Evolutionary conservation across 2,329 filamentous ascomycete genomes (phyloP), one percentile per base, ranked within the genome.

Genomic region (Paraphoma chrysanthemicola): DNA sequence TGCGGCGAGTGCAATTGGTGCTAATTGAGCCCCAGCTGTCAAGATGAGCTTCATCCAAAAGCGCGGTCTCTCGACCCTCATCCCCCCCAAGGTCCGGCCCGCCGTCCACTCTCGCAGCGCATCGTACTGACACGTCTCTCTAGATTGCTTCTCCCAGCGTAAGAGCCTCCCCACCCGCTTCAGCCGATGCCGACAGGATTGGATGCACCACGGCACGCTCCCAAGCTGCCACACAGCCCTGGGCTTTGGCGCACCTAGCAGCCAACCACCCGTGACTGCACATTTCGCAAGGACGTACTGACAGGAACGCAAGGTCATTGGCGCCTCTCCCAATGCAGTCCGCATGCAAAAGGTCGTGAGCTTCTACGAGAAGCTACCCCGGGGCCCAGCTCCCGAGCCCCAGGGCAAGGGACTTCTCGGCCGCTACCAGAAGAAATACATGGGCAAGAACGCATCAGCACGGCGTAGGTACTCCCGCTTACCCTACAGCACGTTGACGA

Each of bases 361-460:
- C 84, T 98, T 99, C 87, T 99, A 99, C 87, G 92, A 96, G 85
- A 96, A 94, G 82, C 92, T 99, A 58, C 95, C 96, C 77, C 92
- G 93, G 77, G 96, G 95, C 72, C 81, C 91, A 70, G 93, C 93
- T 74, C 93, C 95, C 73, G 88, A 92, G 80, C 80, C 87, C 70
- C 88, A 96, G 86, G 81, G 90, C 68, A 91, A 88, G 76, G 94
- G 95, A 71, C 83, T 96, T 60, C 82, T 97, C 74, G 91, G 89
- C 75, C 87, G 92, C 81, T 99, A 99, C 86, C 91, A 95, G 79
- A 81, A 81, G 67, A 81, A 82, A 66, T 93, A 99, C 87, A 97
- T 99, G 78, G 93, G 93, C 83, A 94, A 97, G 86, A 97, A 97
- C 79, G 81, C 91, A 64, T 91, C 91, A 62, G 90, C 82, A 72